Conservation (phyloP, 2,329 filamentous ascomycete genomes). For the Onygenales sp. region DNA sequence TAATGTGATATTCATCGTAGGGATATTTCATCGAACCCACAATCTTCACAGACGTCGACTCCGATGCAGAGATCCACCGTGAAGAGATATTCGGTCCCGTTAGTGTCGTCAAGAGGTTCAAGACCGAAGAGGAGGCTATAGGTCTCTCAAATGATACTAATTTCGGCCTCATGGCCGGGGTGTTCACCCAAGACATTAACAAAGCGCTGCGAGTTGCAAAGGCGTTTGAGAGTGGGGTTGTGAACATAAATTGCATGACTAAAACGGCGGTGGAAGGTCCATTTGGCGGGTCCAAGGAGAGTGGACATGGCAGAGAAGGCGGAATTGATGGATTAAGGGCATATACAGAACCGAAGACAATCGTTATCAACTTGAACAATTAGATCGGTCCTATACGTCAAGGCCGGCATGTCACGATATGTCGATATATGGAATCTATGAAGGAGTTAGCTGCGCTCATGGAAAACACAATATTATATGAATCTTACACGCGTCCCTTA, state of each 20-base stretch:
- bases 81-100: conserved; percentile 36
- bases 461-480: too few relatives aligned
- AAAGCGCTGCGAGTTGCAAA: conserved; percentile 29
- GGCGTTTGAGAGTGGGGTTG: conserved; percentile 15
- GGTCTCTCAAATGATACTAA: conserved; percentile 28
- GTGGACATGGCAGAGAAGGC: conserved; percentile 41
- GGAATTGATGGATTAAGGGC: conserved; percentile 39
- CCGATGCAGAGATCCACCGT: conserved; percentile 27
- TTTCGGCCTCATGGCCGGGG: conserved; percentile 29
- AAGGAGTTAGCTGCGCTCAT: too few relatives aligned
- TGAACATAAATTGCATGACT: conserved; percentile 21
- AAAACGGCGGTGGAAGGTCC: conserved; percentile 32
- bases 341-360: conserved; percentile 43
- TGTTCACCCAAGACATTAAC: conserved; percentile 30
- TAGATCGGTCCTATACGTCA: not conserved
- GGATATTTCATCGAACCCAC: conserved; percentile 36
- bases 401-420: too few relatives aligned
- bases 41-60: conserved; percentile 25
- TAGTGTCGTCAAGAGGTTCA: conserved; percentile 16
- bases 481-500: too few relatives aligned
- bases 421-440: too few relatives aligned
- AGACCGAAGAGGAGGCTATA: conserved; percentile 26
- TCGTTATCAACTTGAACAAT: conserved; percentile 35
- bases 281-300: conserved; percentile 44
- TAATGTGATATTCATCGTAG: not conserved